Evolutionary conservation across 1,284 basidiomycete species (phyloP).

Genomic region (Ceratobasidium sp.): DNA sequence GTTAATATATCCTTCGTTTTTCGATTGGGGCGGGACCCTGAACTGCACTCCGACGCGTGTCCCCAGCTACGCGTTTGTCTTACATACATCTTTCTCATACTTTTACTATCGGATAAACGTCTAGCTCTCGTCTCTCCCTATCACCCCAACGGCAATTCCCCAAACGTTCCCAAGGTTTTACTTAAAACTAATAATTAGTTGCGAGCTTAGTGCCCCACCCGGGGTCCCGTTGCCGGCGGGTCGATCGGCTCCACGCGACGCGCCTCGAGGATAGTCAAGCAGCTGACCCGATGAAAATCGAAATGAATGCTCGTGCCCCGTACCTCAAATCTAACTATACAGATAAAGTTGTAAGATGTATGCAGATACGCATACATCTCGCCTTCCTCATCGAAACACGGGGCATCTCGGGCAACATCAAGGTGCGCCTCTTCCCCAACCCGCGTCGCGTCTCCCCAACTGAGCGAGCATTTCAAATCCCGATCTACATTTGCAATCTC

Average conservation of each 20-base stretch:
- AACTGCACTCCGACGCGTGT: constrained; percentile 41
- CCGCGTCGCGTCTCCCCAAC: neutral
- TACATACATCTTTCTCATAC: constrained; percentile 21
- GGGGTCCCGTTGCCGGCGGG: constrained; percentile 25
- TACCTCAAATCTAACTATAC: constrained; percentile 14
- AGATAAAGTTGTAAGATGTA: constrained; percentile 7
- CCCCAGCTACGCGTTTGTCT: constrained; percentile 13
- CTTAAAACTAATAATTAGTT: neutral
- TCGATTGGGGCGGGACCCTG: constrained; percentile 43
- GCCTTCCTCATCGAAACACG: neutral
- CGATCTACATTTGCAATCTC: neutral
- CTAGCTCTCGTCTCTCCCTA: neutral
- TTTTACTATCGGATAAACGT: too few relatives aligned
- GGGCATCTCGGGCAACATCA: constrained; percentile 11
- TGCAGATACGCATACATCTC: constrained; percentile 2
- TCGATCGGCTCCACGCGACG: constrained; percentile 23
- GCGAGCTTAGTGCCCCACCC: too few relatives aligned
- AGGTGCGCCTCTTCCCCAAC: constrained; percentile 6
- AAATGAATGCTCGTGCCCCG: constrained; percentile 21
- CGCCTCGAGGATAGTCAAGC: constrained; percentile 36
- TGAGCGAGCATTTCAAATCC: neutral
- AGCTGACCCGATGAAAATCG: constrained; percentile 30
- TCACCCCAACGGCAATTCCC: constrained; percentile 15
- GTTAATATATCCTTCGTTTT: constrained; percentile 37
- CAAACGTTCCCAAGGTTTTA: neutral